Evolutionary conservation across 2,329 filamentous ascomycete genomes (phyloP).

Genomic region (Neofusicoccum kwambonambiense): DNA sequence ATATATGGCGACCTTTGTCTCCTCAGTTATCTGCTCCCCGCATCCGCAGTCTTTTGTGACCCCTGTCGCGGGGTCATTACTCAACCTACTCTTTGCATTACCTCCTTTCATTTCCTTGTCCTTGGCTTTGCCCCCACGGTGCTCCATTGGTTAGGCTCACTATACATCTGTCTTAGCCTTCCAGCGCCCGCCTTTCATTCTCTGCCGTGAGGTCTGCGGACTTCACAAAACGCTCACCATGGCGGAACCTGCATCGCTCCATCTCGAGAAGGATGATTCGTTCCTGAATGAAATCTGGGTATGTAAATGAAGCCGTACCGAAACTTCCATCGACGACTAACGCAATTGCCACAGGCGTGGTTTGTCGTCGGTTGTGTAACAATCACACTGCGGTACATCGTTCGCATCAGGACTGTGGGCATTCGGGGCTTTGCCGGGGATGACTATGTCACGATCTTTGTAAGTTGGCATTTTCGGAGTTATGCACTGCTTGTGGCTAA

Average conservation of each 20-base stretch:
- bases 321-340: neutral
- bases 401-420: slow-evolving; percentile 41
- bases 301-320: neutral
- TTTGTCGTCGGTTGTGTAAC: slow-evolving; percentile 35
- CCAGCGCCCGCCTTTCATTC: neutral
- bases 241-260: neutral
- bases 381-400: slow-evolving; percentile 34
- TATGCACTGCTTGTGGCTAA: neutral
- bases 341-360: neutral
- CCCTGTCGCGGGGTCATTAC: neutral
- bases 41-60: neutral
- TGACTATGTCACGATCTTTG: slow-evolving; percentile 38
- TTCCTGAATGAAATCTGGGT: slow-evolving; percentile 9
- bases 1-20: neutral
- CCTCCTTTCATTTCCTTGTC: no score
- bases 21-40: neutral
- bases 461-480: slow-evolving; percentile 15
- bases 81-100: no score
- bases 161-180: neutral
- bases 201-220: no score
- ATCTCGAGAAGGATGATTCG: neutral
- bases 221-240: neutral
- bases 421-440: slow-evolving; percentile 40
- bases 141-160: no score
- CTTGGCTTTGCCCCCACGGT: no score